A percentile compares a stretch with the other conserved stretches of the same genome.
Evolutionary conservation across 768 basidiomycete genomes (phyloP).

Genomic region (Calocera viscosa): DNA sequence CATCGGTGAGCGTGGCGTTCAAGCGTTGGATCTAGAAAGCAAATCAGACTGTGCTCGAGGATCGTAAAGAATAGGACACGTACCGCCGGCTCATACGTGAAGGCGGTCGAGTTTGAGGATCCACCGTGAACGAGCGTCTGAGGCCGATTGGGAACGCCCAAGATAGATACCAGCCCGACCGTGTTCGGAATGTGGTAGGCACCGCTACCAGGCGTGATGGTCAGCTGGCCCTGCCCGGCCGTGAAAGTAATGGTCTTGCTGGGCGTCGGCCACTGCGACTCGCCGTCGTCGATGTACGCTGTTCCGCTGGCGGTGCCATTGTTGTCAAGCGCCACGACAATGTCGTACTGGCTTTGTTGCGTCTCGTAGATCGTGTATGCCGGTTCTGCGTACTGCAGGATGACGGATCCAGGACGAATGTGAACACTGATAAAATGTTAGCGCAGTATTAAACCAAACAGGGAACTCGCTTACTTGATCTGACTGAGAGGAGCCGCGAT

Average conservation of each 20-base stretch:
- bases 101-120: background rate
- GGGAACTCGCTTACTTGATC: conserved; percentile 34
- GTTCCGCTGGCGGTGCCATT: conserved; percentile 43
- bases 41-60: background rate
- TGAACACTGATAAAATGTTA: conserved; percentile 33
- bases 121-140: background rate
- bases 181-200: background rate
- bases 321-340: conserved; percentile 45
- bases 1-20: background rate
- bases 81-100: background rate
- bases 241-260: conserved; percentile 38
- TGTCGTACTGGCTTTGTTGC: conserved; percentile 44
- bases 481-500: conserved; percentile 56
- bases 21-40: background rate
- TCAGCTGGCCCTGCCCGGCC: conserved; percentile 28
- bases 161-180: background rate
- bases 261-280: conserved; percentile 45
- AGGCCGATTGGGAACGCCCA: background rate
- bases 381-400: conserved; percentile 51
- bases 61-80: background rate
- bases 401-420: conserved; percentile 52
- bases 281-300: conserved; percentile 61
- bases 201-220: conserved; percentile 21
- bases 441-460: background rate
- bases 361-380: conserved; percentile 61